These are phyloP conservation scores for Nicotiana paniculata DNA, from an alignment of 257 asterid species.

Conservation along the genomic window DNA sequence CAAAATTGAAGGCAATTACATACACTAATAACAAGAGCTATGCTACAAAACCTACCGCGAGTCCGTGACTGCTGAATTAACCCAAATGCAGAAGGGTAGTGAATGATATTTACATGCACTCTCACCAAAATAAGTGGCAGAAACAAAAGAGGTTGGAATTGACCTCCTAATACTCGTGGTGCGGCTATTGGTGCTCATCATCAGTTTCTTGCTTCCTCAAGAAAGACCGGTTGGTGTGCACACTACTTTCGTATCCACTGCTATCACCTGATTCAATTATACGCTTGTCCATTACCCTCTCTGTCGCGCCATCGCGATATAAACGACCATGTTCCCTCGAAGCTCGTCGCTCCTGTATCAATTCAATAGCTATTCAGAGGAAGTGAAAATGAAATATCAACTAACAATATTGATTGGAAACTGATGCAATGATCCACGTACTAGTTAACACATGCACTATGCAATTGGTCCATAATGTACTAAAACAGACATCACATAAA, in stretches of 20 bases:
- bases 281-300: constrained; percentile 37
- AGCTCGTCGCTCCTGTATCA: constrained; percentile 54
- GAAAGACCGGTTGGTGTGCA: constrained; percentile 45
- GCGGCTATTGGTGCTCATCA: constrained; percentile 35
- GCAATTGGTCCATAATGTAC: not conserved
- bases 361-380: not conserved
- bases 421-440: not conserved
- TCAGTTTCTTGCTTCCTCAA: constrained; percentile 62
- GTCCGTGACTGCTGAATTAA: constrained; percentile 4
- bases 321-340: constrained; percentile 41
- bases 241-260: constrained; percentile 80
- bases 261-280: constrained; percentile 68
- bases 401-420: not conserved
- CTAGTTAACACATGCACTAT: not conserved
- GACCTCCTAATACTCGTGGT: not conserved
- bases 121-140: constrained; percentile 8
- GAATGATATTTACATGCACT: constrained; percentile 38
- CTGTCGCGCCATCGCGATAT: constrained; percentile 33
- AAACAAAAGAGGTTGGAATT: not conserved
- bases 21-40: not conserved
- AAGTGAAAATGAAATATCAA: not conserved
- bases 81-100: constrained; percentile 21
- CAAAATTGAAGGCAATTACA: not conserved
- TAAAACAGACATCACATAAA: not conserved
- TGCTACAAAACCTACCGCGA: constrained; percentile 18